These are phyloP conservation scores for Phytophthora quininea DNA, from an alignment of 352 stramenopile genomes.

Conservation along the genomic window DNA sequence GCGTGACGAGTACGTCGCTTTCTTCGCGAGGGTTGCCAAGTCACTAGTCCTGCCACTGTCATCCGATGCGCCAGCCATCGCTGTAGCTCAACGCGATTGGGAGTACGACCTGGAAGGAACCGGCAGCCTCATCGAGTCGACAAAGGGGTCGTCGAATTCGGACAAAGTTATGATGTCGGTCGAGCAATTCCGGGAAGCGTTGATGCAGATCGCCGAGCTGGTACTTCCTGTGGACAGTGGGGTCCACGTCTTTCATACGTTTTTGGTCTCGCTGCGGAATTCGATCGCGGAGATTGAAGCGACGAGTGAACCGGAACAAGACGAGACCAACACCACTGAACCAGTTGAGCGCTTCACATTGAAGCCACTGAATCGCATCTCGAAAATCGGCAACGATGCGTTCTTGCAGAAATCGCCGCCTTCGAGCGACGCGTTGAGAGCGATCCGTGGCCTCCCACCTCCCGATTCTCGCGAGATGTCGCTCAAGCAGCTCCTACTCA, in stretches of 20 bases:
- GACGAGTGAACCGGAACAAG: conserved; percentile 19
- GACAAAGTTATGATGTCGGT: conserved; percentile 34
- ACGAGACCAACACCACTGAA: conserved; percentile 12
- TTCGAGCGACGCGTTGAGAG: conserved; percentile 48
- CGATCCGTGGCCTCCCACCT: conserved; percentile 48
- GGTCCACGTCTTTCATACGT: conserved; percentile 42
- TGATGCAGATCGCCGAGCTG: conserved; percentile 69
- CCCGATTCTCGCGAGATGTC: conserved; percentile 66
- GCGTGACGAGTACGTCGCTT: conserved; percentile 47
- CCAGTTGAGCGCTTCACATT: conserved; percentile 31
- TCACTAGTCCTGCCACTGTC: conserved; percentile 60
- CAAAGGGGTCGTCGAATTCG: conserved; percentile 6
- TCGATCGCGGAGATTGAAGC: conserved; percentile 39
- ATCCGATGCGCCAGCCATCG: conserved; percentile 32
- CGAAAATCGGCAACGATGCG: conserved; percentile 52
- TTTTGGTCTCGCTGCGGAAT: conserved; percentile 67
- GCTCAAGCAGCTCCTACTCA: conserved; percentile 75
- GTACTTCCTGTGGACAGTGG: conserved; percentile 67
- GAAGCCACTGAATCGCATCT: conserved; percentile 44
- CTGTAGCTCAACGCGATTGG: conserved; percentile 64
- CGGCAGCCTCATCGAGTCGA: background rate
- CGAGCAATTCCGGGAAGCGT: conserved; percentile 60
- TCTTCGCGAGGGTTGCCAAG: conserved; percentile 69
- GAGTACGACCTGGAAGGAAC: conserved; percentile 63
- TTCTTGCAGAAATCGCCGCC: conserved; percentile 67